Evolutionary conservation across 2,329 filamentous ascomycete genomes (phyloP).

Genomic region (Xylariaceae sp.): DNA sequence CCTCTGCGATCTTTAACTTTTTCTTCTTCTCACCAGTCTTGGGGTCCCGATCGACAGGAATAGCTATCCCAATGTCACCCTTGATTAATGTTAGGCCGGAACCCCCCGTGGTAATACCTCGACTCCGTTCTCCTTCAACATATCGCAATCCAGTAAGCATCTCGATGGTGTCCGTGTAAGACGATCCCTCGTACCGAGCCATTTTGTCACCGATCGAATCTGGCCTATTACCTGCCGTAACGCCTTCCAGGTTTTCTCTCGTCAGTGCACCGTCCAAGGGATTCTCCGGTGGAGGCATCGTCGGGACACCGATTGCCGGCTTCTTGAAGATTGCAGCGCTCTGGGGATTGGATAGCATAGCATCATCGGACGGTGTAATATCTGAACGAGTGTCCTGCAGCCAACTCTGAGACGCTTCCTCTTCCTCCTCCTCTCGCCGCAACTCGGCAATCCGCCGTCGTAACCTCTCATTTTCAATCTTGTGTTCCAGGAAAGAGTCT

Average conservation of each 20-base stretch:
- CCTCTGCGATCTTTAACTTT: conserved; percentile 76
- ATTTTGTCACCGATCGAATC: conserved; percentile 82
- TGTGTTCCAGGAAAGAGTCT: conserved; percentile 93
- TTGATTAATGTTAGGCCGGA: conserved; percentile 74
- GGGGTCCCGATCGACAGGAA: conserved; percentile 71
- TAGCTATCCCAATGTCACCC: conserved; percentile 81
- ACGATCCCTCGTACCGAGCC: conserved; percentile 70
- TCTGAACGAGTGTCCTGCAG: conserved; percentile 52
- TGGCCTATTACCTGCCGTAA: conserved; percentile 56
- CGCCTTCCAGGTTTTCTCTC: conserved; percentile 72
- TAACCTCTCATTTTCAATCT: conserved; percentile 89
- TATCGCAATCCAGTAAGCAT: conserved; percentile 88
- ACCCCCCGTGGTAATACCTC: conserved; percentile 81
- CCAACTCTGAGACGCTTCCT: conserved; percentile 63
- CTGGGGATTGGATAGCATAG: conserved; percentile 34
- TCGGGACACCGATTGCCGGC: conserved; percentile 37
- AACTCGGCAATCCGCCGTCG: conserved; percentile 79
- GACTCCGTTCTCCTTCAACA: conserved; percentile 79
- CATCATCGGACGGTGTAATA: conserved; percentile 46
- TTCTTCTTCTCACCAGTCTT: conserved; percentile 75
- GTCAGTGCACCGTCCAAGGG: conserved; percentile 67
- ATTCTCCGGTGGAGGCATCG: conserved; percentile 64
- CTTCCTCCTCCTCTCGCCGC: conserved; percentile 78
- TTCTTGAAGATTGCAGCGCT: conserved; percentile 31
- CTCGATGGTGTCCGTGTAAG: conserved; percentile 82